Percentiles rank a stretch among this genome's conserved stretches.
Evolutionary conservation across 2,329 filamentous ascomycete species (phyloP).

Genomic region (Macrophomina phaseolina): DNA sequence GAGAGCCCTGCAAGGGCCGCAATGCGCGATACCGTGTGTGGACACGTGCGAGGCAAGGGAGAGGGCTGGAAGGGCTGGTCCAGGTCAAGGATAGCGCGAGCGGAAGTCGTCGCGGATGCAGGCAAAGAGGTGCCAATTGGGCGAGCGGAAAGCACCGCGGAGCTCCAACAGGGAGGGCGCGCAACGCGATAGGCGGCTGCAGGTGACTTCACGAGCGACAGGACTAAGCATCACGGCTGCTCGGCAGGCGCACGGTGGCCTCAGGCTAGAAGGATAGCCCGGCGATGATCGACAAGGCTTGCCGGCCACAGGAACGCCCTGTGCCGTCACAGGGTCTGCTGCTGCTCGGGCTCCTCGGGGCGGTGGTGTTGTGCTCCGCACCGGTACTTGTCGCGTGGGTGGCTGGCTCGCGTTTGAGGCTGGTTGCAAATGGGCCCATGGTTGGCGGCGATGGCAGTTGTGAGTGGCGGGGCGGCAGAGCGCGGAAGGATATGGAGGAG

Average conservation of each 20-base stretch:
- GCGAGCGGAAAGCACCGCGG: neutral
- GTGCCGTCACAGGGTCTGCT: slow-evolving; percentile 15
- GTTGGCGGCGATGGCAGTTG: neutral
- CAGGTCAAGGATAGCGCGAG: neutral
- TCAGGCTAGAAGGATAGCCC: slow-evolving; percentile 14
- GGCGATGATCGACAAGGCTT: slow-evolving; percentile 2
- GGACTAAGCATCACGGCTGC: slow-evolving; percentile 19
- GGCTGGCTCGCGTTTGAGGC: slow-evolving; percentile 8
- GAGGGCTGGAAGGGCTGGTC: neutral
- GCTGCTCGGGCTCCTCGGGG: neutral
- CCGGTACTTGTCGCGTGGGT: slow-evolving; percentile 6
- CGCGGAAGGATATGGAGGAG: slow-evolving; percentile 1
- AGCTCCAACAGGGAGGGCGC: neutral
- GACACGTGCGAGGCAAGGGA: slow-evolving; percentile 10
- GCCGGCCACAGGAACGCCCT: slow-evolving; percentile 3
- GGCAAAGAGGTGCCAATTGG: neutral
- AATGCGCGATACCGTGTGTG: neutral
- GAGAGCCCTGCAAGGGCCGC: slow-evolving; percentile 7
- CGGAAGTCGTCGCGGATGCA: neutral
- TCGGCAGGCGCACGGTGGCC: slow-evolving; percentile 23
- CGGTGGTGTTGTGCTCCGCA: neutral
- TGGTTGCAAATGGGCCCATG: neutral
- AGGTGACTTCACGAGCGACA: slow-evolving; percentile 22
- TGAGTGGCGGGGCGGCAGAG: slow-evolving; percentile 4
- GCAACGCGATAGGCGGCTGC: neutral